Evolutionary conservation across 2,329 filamentous ascomycete genomes (phyloP), one percentile per base, ranked within the genome.

Genomic region (Cercospora beticola): DNA sequence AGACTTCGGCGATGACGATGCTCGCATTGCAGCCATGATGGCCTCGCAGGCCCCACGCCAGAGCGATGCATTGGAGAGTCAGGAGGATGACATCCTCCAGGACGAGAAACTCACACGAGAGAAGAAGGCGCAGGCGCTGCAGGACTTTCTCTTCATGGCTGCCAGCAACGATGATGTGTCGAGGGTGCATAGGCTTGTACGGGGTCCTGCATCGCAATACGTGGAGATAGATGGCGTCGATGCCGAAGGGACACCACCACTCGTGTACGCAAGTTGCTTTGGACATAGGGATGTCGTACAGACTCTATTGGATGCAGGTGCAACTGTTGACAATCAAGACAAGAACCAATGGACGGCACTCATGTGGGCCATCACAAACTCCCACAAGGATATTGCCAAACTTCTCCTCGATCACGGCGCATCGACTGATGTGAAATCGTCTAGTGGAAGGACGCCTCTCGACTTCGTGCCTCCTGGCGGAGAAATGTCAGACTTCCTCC

Each of bases 321-420:
- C 91, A 46, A 88, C 93, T 75, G 93, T 98, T 63, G 93, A 99
- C 81, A 90, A 90, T 75, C 94, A 98, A 80, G 95, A 99, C 78
- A 92, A 90, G 71, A 98, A 98, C 78, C 91, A 96, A 77, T 99
- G 95, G 95, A 98, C 92, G 76, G 92, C 95, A 14, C 85, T 99
- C 70, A 99, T 99, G 94, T 99, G 95, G 95, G 94, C 95, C 61
- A 98, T 98, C 92, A 99, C 95, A 66, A 99, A 99, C 80, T 86
- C 94, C 67, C 95, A 99, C 81, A 98, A 98, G 81, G 90, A 89
- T 59, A 99, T 99, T 73, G 94, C 94, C 40, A 98, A 98, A 81
- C 85, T 93, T 10, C 83, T 99, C 16, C 86, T 99, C 36, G 94
- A 99, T 78, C 92, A 95, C 76, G 94, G 94, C 16, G 95, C 95